These are phyloP conservation scores for Phytophthora podocarpi DNA, from an alignment of 352 stramenopile species.

Conservation along the genomic window DNA sequence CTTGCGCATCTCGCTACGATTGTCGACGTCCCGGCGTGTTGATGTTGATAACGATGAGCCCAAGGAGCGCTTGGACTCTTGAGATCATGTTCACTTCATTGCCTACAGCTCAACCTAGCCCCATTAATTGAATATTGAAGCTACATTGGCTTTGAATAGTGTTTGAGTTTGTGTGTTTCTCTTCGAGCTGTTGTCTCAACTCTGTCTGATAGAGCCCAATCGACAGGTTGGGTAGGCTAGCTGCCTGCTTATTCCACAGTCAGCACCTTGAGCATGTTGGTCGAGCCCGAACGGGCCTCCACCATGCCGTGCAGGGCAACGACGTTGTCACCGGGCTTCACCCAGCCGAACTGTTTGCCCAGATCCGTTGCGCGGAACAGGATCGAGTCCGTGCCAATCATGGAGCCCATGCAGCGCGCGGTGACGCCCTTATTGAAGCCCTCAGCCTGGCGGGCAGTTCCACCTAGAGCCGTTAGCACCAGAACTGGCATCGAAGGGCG, in stretches of 20 bases:
- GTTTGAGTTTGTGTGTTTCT: not conserved
- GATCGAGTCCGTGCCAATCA: slow-evolving; percentile 92
- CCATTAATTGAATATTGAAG: slow-evolving; percentile 32
- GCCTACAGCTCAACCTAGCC: no score
- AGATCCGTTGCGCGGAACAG: slow-evolving; percentile 86
- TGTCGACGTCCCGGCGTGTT: no score
- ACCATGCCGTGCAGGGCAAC: slow-evolving; percentile 91
- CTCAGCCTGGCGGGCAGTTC: slow-evolving; percentile 66
- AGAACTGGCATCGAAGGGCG: slow-evolving; percentile 75
- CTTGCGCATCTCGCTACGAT: no score
- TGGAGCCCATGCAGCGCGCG: slow-evolving; percentile 77
- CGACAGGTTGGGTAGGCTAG: slow-evolving; percentile 9
- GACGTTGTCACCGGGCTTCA: slow-evolving; percentile 88
- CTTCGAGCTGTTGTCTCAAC: slow-evolving; percentile 15
- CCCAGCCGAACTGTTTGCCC: slow-evolving; percentile 87
- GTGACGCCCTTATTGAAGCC: slow-evolving; percentile 72
- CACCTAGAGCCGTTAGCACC: slow-evolving; percentile 68
- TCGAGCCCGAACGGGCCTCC: slow-evolving; percentile 87
- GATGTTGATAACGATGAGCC: no score
- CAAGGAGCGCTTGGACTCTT: no score
- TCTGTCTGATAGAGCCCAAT: slow-evolving; percentile 16
- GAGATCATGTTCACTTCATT: no score
- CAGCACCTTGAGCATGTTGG: slow-evolving; percentile 93
- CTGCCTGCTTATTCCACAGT: slow-evolving; percentile 67
- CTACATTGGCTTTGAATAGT: slow-evolving; percentile 25